Evolutionary conservation across 306 rosid species (phyloP).

Genomic region (Cucumis melo): DNA sequence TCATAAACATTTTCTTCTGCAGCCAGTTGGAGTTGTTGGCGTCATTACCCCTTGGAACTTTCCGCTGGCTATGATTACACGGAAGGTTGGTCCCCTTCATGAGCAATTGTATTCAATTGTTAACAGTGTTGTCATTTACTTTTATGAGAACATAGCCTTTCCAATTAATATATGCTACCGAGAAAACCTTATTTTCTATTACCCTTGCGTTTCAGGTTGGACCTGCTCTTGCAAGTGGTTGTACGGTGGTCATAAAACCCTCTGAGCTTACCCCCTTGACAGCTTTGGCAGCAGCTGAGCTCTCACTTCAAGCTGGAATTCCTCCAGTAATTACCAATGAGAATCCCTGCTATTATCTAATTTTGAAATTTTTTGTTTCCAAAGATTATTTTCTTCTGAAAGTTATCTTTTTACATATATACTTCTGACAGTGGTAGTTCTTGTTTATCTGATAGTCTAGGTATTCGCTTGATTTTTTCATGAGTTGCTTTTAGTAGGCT

Average conservation of each 20-base stretch:
- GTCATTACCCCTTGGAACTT: conserved; percentile 94
- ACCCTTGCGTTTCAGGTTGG: conserved; percentile 55
- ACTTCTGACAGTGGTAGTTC: neutral
- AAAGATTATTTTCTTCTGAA: neutral
- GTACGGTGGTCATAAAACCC: conserved; percentile 91
- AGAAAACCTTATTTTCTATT: conserved; percentile 9
- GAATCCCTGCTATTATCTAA: neutral
- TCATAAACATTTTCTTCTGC: conserved; percentile 19
- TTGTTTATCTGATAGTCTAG: neutral
- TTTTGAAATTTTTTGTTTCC: neutral
- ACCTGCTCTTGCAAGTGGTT: conserved; percentile 98
- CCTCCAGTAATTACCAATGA: conserved; percentile 45
- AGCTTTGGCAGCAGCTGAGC: conserved; percentile 97
- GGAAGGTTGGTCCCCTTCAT: conserved; percentile 45
- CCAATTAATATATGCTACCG: neutral
- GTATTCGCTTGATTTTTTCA: neutral
- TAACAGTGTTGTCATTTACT: neutral
- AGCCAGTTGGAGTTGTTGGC: conserved; percentile 99
- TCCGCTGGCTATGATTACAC: conserved; percentile 94
- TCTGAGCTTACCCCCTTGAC: conserved; percentile 95
- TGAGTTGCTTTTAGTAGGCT: neutral
- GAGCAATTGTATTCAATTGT: conserved; percentile 9
- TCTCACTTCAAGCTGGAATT: conserved; percentile 89
- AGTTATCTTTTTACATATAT: neutral
- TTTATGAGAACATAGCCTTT: neutral